Base-by-base conservation (phyloP, 208 protist genomes). In the Naegleria fowleri region DNA sequence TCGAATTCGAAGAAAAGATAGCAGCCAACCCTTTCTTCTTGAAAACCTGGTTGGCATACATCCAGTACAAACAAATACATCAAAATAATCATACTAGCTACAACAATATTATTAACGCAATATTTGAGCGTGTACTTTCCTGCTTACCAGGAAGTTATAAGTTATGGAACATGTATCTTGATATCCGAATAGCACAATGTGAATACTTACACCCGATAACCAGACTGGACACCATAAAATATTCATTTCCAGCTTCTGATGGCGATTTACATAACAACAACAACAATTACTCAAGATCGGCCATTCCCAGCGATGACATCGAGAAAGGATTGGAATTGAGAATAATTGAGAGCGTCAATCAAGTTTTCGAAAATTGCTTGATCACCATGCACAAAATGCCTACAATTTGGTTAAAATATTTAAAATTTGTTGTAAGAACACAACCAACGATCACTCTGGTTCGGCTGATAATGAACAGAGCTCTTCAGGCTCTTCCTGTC, bases 351-450 rank as follows among this genome's bases (percentile, higher is more conserved):
- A n/a, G 22, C 43, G 11, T 88, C 93, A 96, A 96, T 91, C 92
- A 93, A 25, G 85, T 90, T 25, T 96, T 93, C 86, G 96, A 97
- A 93, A 93, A 95, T 33, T 88, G 92, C 36, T 91, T 98, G 36
- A 92, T 97, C 29, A 97, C 94, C 90, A 94, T 97, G 93, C 92
- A 95, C 92, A 97, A 96, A 92, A 98, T 98, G 97, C 97, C 97
- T 5, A 92, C 96, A 83, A 96, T 98, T 51, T 98, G 97, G 97
- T 40, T 97, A 25, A 97, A 98, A 36, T 98, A 98, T 93, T 92
- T 92, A 55, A 33, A 91, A 41, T 95, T 98, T 88, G 92, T 98
- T 52, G 91, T 94, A 36, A 33, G 79, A 33, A 36, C 7, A 13
- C 96, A 98, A 90, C 36, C 92, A 41, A 91, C 90, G 29, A 92